phyloP scores from a whole-genome alignment of 306 rosid species.

The Citrullus mucosospermus region DNA sequence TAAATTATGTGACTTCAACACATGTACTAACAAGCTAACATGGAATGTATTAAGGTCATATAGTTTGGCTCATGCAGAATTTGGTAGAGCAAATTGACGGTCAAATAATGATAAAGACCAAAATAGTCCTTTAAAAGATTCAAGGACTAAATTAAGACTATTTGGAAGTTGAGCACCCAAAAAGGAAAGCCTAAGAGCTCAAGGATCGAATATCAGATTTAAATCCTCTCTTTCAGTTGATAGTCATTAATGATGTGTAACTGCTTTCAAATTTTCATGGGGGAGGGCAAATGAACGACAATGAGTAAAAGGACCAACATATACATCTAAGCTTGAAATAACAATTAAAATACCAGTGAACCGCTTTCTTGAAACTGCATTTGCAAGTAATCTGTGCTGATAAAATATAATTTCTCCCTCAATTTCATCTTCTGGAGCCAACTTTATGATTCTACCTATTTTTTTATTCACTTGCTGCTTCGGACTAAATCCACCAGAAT shows the following conservation, averaged over 20 bases:
- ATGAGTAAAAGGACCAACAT: not conserved
- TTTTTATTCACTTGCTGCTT: slow-evolving; percentile 37
- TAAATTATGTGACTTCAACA: not conserved
- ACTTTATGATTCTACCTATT: slow-evolving; percentile 29
- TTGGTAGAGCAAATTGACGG: not conserved
- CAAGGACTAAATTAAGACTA: not conserved
- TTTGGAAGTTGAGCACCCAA: not conserved
- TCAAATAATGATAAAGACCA: not conserved
- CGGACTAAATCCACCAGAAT: slow-evolving; percentile 25
- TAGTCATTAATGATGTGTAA: not conserved
- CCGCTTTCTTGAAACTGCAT: slow-evolving; percentile 45
- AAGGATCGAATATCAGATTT: not conserved
- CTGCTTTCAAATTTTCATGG: not conserved
- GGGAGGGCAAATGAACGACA: not conserved
- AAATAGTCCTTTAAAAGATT: not conserved
- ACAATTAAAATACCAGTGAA: slow-evolving; percentile 37
- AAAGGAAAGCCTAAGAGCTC: not conserved
- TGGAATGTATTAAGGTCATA: not conserved
- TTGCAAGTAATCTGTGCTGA: slow-evolving; percentile 57
- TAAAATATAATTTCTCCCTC: slow-evolving; percentile 78
- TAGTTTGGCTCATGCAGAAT: not conserved
- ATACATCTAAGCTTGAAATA: slow-evolving; percentile 5
- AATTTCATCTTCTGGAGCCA: slow-evolving; percentile 68
- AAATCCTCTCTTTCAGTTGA: not conserved
- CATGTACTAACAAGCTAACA: not conserved